Base-by-base conservation (phyloP, 805 yeast species). In the Jamesozyma rosinii region DNA sequence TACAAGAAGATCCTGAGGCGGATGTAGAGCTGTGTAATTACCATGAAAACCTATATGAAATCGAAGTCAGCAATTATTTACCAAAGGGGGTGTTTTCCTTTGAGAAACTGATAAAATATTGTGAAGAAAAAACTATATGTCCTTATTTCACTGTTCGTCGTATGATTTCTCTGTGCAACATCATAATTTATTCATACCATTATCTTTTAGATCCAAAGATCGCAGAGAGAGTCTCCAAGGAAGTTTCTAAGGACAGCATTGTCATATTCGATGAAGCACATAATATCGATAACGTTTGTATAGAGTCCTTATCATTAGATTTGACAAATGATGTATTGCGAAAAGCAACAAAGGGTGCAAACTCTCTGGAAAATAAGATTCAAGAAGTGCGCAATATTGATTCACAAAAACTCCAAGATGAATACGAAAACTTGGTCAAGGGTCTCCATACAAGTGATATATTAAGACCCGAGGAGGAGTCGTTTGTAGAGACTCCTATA, bases 261-360 rank as follows among this genome's bases (percentile, higher is more conserved):
- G 83, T 92, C 48, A 94, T 92, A 33, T 92, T 92, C 59, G 99
- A 92, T 67, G 99, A 92, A 68, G 98, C 98, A 38, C 99, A 92
- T 64, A 92, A 92, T 66, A 92, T 92, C 44, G 98, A 92, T 71
- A 92, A 92, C 70, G 99, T 92, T 44, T 92, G 99, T 68, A 92
- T 92, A 45, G 99, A 92, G 63, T 85, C 97, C 0, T 65, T 92
- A 35, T 86, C 96, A 5, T 72, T 92, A 39, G 97, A 92, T 59
- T 67, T 92, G 49, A 92, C 97, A 0, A 95, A 88, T 53, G 97
- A 90, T 51, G 77, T 87, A 8, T 65, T 92, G 47, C 81, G 88
- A 54, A 71, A 79, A 51, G 98, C 98, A 0, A 74, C 95, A 1
- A 74, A 81, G 50, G 97, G 97, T 50, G 95, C 95, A 0, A 75